phyloP scores from a whole-genome alignment of 2,329 filamentous ascomycete species.

The Colletotrichum destructivum region DNA sequence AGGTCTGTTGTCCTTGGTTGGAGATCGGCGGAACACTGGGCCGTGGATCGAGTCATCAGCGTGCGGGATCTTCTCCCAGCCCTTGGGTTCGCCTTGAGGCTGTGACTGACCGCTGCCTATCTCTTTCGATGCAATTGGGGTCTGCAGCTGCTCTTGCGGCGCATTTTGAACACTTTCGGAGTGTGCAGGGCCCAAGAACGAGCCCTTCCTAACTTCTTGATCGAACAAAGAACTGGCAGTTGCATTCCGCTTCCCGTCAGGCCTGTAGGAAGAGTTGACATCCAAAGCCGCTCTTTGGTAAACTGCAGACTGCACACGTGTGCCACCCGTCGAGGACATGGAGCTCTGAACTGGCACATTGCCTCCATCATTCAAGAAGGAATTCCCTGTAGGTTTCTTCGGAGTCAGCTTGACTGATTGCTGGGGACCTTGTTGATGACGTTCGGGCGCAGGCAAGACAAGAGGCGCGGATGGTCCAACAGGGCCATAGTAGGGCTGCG shows the following conservation, averaged over 20 bases:
- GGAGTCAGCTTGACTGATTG: background rate
- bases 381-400: background rate
- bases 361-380: background rate
- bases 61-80: constrained; percentile 27
- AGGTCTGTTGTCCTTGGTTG: constrained; percentile 11
- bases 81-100: background rate
- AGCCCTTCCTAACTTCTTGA: background rate
- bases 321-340: background rate
- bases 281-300: background rate
- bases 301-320: background rate
- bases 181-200: background rate
- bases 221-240: background rate
- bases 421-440: background rate
- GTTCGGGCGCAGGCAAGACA: background rate
- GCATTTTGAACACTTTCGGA: background rate
- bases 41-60: constrained; percentile 30
- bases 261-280: background rate
- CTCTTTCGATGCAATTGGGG: background rate
- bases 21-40: constrained; percentile 33
- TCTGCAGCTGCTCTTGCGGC: background rate
- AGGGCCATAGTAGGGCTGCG: constrained; percentile 15
- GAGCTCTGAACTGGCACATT: background rate
- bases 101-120: background rate
- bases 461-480: constrained; percentile 2
- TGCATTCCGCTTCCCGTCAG: background rate